A percentile compares a stretch with the other conserved stretches of the same genome.
Evolutionary conservation across 495 filamentous ascomycete species (phyloP).

Genomic region (Talaromyces trachyspermus): DNA sequence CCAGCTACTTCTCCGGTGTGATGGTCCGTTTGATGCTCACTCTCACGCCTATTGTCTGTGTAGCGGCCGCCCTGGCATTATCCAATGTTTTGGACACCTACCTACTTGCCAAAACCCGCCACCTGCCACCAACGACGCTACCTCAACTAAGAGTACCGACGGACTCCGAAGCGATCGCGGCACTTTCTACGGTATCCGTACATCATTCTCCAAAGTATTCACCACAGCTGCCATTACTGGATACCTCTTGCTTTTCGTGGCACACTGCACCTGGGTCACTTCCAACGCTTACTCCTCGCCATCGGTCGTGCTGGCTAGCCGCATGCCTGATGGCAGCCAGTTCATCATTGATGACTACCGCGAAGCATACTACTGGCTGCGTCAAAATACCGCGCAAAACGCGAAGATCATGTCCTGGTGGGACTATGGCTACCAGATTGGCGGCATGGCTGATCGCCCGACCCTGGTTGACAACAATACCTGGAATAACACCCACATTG

Average conservation of each 20-base stretch:
- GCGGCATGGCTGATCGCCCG: slow-evolving; percentile 97
- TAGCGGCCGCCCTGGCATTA: slow-evolving; percentile 81
- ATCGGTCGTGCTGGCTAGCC: slow-evolving; percentile 90
- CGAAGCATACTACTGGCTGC: slow-evolving; percentile 99
- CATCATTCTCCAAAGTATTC: slow-evolving; percentile 65
- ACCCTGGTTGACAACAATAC: slow-evolving; percentile 99
- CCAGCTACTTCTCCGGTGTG: slow-evolving; percentile 97
- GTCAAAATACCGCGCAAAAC: slow-evolving; percentile 88
- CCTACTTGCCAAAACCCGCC: slow-evolving; percentile 41
- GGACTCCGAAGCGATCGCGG: slow-evolving; percentile 61
- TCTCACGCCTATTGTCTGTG: slow-evolving; percentile 91
- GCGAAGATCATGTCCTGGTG: slow-evolving; percentile 99
- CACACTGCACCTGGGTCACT: slow-evolving; percentile 99
- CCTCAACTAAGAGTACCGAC: slow-evolving; percentile 40
- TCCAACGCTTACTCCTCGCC: slow-evolving; percentile 98
- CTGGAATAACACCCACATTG: slow-evolving; percentile 99
- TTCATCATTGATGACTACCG: slow-evolving; percentile 99
- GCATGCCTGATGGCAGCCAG: slow-evolving; percentile 88
- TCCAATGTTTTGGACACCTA: slow-evolving; percentile 90
- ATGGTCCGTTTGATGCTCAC: slow-evolving; percentile 99
- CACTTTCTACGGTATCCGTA: slow-evolving; percentile 78
- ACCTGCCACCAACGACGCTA: slow-evolving; percentile 38
- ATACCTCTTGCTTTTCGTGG: slow-evolving; percentile 88
- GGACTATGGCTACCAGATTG: slow-evolving; percentile 99
- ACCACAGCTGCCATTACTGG: slow-evolving; percentile 61